phyloP scores from a whole-genome alignment of 2,329 filamentous ascomycete species.

The Aspergillus sp. region DNA sequence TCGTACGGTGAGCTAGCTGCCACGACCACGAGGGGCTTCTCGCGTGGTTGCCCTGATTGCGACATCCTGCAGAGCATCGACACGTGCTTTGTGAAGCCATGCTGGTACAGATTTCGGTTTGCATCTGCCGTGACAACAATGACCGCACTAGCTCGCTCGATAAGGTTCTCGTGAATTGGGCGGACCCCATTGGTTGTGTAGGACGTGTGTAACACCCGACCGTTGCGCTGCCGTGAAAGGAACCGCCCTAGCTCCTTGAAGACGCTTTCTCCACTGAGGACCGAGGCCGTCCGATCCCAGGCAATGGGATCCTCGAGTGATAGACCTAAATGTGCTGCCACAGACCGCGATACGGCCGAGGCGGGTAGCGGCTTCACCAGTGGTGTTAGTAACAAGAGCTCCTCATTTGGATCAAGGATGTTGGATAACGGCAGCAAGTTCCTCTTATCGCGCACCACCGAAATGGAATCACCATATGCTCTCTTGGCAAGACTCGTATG shows the following conservation, averaged over 20 bases:
- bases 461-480: constrained; percentile 89
- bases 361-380: constrained; percentile 88
- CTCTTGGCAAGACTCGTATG: constrained; percentile 75
- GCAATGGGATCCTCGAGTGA: constrained; percentile 48
- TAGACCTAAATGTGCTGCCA: constrained; percentile 44
- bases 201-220: constrained; percentile 84
- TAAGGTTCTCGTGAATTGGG: constrained; percentile 87
- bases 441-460: constrained; percentile 83
- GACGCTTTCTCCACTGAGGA: constrained; percentile 89
- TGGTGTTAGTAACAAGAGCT: constrained; percentile 81
- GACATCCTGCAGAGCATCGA: constrained; percentile 72
- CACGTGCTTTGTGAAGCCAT: constrained; percentile 91
- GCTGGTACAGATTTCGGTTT: constrained; percentile 87
- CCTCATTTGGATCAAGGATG: constrained; percentile 75
- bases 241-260: constrained; percentile 84
- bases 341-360: constrained; percentile 69
- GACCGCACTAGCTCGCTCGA: constrained; percentile 79
- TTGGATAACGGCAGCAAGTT: constrained; percentile 74
- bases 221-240: constrained; percentile 76
- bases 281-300: constrained; percentile 52
- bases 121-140: constrained; percentile 90
- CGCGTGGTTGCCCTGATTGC: constrained; percentile 36
- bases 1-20: constrained; percentile 94
- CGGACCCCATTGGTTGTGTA: constrained; percentile 91
- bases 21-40: constrained; percentile 85